Evolutionary conservation across 1,284 basidiomycete species (phyloP).

Genomic region (Hemileia vastatrix): DNA sequence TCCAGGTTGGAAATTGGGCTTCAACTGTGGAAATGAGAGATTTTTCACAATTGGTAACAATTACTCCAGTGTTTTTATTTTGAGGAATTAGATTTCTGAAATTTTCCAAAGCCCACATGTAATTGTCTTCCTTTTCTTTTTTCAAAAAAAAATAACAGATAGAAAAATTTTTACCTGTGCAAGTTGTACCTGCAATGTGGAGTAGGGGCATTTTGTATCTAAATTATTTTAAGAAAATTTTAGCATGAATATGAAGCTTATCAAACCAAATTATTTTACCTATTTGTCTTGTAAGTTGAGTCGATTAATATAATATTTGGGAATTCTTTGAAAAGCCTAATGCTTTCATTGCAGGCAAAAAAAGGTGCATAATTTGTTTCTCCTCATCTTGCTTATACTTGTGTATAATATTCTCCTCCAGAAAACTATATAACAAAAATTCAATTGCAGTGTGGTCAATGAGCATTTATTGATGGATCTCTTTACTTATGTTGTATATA

Average conservation of each 20-base stretch:
- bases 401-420: not conserved
- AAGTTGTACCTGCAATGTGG: not conserved
- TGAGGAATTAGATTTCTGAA: too few species aligned
- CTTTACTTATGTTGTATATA: not conserved
- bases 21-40: too few species aligned
- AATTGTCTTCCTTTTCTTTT: not conserved
- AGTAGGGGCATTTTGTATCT: not conserved
- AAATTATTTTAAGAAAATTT: too few species aligned
- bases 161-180: not conserved
- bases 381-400: not conserved
- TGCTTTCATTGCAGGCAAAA: not conserved
- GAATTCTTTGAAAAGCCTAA: not conserved
- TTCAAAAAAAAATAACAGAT: slow-evolving; percentile 1
- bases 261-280: not conserved
- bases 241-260: too few species aligned
- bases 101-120: not conserved
- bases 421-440: not conserved
- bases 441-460: not conserved
- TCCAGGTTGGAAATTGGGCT: too few species aligned
- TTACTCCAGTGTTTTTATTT: too few species aligned
- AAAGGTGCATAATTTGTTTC: not conserved
- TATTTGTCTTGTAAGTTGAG: not conserved
- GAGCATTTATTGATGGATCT: not conserved
- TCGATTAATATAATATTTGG: not conserved
- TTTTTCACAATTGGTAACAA: too few species aligned